Percentiles rank a stretch among this genome's conserved stretches.
phyloP scores from a whole-genome alignment of 2,329 filamentous ascomycete species.

The Biscogniauxia marginata region DNA sequence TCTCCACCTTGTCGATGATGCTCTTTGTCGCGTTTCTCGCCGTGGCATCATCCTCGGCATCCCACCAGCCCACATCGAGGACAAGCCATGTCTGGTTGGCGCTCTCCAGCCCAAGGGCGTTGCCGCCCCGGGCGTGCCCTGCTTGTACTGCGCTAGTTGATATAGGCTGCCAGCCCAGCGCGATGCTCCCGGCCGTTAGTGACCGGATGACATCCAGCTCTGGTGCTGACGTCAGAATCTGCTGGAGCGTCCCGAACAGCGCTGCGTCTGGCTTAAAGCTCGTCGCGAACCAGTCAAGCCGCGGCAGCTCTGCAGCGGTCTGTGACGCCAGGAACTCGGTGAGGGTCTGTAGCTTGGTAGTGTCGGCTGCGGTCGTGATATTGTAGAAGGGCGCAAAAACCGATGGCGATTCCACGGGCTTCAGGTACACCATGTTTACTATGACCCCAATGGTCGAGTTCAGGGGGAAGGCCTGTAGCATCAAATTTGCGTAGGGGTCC shows the following conservation, averaged over 20 bases:
- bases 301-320: constrained; percentile 19
- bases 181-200: constrained; percentile 28
- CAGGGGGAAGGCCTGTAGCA: constrained; percentile 28
- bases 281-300: constrained; percentile 30
- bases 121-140: constrained; percentile 27
- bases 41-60: constrained; percentile 20
- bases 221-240: constrained; percentile 24
- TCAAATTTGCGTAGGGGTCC: constrained; percentile 32
- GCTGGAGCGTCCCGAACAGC: constrained; percentile 21
- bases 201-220: constrained; percentile 24
- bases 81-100: constrained; percentile 32
- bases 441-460: constrained; percentile 27
- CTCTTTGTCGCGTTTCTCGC: constrained; percentile 19
- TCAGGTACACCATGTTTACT: constrained; percentile 31
- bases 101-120: constrained; percentile 30
- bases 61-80: constrained; percentile 28
- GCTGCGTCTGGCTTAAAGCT: constrained; percentile 27
- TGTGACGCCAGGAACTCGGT: constrained; percentile 21
- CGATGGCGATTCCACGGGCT: constrained; percentile 24
- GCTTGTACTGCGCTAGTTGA: constrained; percentile 27
- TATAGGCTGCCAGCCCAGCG: constrained; percentile 33
- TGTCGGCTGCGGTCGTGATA: constrained; percentile 27
- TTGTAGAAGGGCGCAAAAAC: constrained; percentile 29
- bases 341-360: constrained; percentile 23
- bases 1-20: constrained; percentile 22